These are phyloP conservation scores for Phialophora macrospora DNA, from an alignment of 2,329 filamentous ascomycete species.

Conservation along the genomic window DNA sequence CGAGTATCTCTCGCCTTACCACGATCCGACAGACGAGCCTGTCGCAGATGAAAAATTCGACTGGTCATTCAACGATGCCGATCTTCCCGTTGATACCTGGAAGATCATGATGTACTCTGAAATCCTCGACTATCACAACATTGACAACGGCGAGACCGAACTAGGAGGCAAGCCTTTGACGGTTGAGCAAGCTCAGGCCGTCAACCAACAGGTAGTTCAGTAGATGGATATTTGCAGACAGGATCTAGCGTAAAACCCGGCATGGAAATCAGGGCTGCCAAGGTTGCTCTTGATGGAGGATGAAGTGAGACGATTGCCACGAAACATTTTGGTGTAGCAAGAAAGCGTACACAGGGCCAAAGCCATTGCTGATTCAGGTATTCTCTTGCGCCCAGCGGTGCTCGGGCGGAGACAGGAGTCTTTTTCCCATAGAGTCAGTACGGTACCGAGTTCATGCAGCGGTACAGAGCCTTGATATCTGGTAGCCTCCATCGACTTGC, in stretches of 20 bases:
- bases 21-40: conserved; percentile 95
- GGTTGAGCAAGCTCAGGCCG: conserved; percentile 38
- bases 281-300: background rate
- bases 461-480: background rate
- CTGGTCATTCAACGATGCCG: conserved; percentile 99
- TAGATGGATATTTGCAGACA: conserved; percentile 7
- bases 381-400: conserved; percentile 10
- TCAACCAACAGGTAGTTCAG: conserved; percentile 36
- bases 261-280: background rate
- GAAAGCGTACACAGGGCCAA: conserved; percentile 5
- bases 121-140: conserved; percentile 97
- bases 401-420: conserved; percentile 6
- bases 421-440: background rate
- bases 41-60: conserved; percentile 97
- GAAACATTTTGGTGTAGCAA: conserved; percentile 17
- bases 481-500: background rate
- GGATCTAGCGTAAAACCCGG: background rate
- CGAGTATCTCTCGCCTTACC: conserved; percentile 93
- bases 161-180: conserved; percentile 36
- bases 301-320: conserved; percentile 14
- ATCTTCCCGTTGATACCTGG: conserved; percentile 98
- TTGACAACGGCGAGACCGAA: conserved; percentile 59
- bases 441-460: background rate
- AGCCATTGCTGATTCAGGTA: conserved; percentile 6
- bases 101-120: conserved; percentile 99